phyloP scores from a whole-genome alignment of 2,329 filamentous ascomycete species.

The Stromatinia cepivora region DNA sequence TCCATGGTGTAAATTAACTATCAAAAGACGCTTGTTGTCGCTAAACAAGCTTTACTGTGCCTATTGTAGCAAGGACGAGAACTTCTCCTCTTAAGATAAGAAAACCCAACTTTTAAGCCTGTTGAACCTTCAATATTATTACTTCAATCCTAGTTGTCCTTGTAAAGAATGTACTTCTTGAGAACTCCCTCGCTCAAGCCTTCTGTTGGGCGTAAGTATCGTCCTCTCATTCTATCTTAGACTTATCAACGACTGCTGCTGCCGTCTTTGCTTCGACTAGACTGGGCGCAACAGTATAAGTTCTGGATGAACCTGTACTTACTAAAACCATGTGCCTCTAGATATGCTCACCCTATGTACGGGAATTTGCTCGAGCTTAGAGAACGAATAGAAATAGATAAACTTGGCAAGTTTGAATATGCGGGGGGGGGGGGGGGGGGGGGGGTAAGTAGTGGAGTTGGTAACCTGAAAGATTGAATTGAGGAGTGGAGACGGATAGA shows the following conservation, averaged over 20 bases:
- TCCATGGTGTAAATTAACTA: not conserved
- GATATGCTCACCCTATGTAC: too few relatives aligned
- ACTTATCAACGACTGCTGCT: too few relatives aligned
- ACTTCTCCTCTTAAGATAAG: not conserved
- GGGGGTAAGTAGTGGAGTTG: not conserved
- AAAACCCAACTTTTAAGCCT: not conserved
- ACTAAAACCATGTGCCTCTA: too few relatives aligned
- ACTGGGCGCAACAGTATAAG: too few relatives aligned
- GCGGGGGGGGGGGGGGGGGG: too few relatives aligned
- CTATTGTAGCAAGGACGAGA: not conserved
- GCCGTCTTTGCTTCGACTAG: too few relatives aligned
- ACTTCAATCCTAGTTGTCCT: not conserved
- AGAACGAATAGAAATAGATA: not conserved
- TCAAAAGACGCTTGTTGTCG: not conserved
- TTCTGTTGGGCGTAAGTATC: too few relatives aligned
- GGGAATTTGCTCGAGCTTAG: too few relatives aligned
- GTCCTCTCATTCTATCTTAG: too few relatives aligned
- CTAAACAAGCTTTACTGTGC: not conserved
- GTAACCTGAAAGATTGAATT: fast-evolving
- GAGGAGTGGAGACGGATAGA: not conserved
- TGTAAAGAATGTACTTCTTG: too few relatives aligned
- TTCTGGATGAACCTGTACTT: too few relatives aligned
- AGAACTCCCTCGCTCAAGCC: too few relatives aligned
- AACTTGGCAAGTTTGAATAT: not conserved
- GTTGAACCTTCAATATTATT: not conserved